Evolutionary conservation across 768 basidiomycete genomes (phyloP), one percentile per base, ranked within the genome.

Genomic region (Mycena chlorophos): DNA sequence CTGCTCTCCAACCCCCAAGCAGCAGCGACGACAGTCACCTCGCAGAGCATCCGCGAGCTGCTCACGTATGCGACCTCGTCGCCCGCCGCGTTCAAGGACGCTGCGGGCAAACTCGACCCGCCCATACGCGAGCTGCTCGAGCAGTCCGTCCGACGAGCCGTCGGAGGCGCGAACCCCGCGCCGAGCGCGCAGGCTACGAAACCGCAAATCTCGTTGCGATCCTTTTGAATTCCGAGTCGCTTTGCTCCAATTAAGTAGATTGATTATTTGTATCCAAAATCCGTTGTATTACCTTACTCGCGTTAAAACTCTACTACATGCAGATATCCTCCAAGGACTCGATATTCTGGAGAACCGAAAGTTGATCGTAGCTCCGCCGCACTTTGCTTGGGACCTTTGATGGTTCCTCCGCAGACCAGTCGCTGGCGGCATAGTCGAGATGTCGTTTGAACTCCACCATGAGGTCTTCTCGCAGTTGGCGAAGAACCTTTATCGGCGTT

Each of bases 11-110:
- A 80, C 28, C 69, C 75, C 6, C 74, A 73, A 52, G 65, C 67
- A 13, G 66, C 78, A 0, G 68, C 79, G 2, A 66, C 79, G 0
- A 71, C 75, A 0, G 63, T 86, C 5, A 85, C 86, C 49, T 64
- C 78, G 0, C 81, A 85, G 55, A 84, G 85, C 2, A 78, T 91
- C 20, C 68, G 79, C 2, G 87, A 91, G 49, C 69, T 97, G 1
- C 70, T 98, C 26, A 71, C 77, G 2, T 86, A 91, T 54, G 94
- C 94, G 0, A 79, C 88, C 0, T 71, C 79, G 0, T 82, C 86
- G 3, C 89, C 95, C 0, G 67, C 73, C 3, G 81, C 88, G 13
- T 98, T 98, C 81, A 93, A 91, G 68, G 91, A 93, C 42, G 91
- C 89, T 1, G 87, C 90, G 2, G 78, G 74, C 8, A 84, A 80